Conservation (phyloP, 768 basidiomycete genomes). For the Suillus brevipes region DNA sequence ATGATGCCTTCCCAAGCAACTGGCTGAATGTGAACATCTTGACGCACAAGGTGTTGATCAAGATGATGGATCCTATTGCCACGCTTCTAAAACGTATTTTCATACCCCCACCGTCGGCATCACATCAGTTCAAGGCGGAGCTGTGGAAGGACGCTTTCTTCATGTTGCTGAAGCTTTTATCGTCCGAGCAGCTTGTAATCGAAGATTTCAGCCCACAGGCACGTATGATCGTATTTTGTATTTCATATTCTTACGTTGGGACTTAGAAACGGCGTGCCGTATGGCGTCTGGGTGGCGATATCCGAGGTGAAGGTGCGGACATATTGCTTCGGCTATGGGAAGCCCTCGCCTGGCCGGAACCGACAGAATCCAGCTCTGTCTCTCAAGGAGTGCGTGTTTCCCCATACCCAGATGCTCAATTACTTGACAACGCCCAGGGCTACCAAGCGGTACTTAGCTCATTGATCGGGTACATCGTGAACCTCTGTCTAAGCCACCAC, state of each 20-base stretch:
- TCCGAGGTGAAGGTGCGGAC: constrained; percentile 86
- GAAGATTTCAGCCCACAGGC: constrained; percentile 96
- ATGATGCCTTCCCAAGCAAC: constrained; percentile 83
- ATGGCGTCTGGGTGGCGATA: constrained; percentile 95
- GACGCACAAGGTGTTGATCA: constrained; percentile 84
- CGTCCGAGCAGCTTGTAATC: constrained; percentile 89
- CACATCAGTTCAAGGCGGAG: constrained; percentile 66
- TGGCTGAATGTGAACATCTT: constrained; percentile 93
- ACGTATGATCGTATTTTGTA: constrained; percentile 14
- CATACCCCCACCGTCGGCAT: constrained; percentile 65
- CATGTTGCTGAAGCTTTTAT: constrained; percentile 81
- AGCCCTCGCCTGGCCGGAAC: constrained; percentile 76
- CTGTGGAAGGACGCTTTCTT: constrained; percentile 83
- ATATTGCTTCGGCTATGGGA: constrained; percentile 84
- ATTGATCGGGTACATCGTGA: constrained; percentile 87
- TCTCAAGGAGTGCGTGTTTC: constrained; percentile 63
- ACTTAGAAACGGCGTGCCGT: constrained; percentile 88
- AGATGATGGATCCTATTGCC: constrained; percentile 82
- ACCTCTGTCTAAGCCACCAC: constrained; percentile 92
- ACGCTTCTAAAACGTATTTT: constrained; percentile 78
- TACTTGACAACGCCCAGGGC: constrained; percentile 45
- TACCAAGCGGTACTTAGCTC: constrained; percentile 83
- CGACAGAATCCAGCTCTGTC: constrained; percentile 44
- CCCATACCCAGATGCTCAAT: background rate
- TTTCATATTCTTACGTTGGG: constrained; percentile 10